These are phyloP conservation scores for Porphyrellus cyaneotinctus DNA, from an alignment of 768 basidiomycete species.

Conservation along the genomic window DNA sequence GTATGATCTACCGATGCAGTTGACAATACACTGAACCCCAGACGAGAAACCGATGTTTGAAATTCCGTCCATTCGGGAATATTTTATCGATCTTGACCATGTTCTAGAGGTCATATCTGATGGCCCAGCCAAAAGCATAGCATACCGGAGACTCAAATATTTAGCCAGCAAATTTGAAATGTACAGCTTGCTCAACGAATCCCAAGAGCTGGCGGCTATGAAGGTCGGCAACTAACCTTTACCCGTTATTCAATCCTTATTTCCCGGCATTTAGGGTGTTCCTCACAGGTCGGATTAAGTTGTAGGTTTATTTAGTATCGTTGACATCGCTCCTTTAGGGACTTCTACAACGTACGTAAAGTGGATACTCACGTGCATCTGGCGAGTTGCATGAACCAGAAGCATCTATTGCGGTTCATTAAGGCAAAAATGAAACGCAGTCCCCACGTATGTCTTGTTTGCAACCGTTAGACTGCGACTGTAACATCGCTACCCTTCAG, in stretches of 20 bases:
- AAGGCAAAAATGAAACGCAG: conserved; percentile 96
- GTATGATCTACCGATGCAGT: neutral
- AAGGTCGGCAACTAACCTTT: conserved; percentile 54
- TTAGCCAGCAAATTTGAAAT: conserved; percentile 91
- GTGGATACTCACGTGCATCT: conserved; percentile 99
- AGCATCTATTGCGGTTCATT: conserved; percentile 96
- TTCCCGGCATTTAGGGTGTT: conserved; percentile 21
- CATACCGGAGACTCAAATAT: conserved; percentile 87
- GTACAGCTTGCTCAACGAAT: conserved; percentile 89
- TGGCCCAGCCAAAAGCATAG: conserved; percentile 95
- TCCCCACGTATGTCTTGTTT: conserved; percentile 53
- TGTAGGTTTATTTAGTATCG: neutral
- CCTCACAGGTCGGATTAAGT: conserved; percentile 26
- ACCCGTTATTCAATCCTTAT: conserved; percentile 4
- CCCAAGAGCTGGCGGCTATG: conserved; percentile 92
- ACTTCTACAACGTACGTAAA: conserved; percentile 97
- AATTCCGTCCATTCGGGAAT: conserved; percentile 86
- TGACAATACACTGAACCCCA: conserved; percentile 14
- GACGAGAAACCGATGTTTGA: conserved; percentile 62
- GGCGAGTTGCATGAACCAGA: conserved; percentile 99
- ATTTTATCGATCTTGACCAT: conserved; percentile 94
- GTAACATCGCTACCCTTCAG: conserved; percentile 37
- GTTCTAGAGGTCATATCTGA: conserved; percentile 88
- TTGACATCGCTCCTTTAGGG: conserved; percentile 45
- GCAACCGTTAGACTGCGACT: neutral